A percentile compares a stretch with the other conserved stretches of the same genome.
These are phyloP conservation scores for Suhomyces guaymorum DNA, from an alignment of 1,139 yeast genomes.

Conservation along the genomic window DNA sequence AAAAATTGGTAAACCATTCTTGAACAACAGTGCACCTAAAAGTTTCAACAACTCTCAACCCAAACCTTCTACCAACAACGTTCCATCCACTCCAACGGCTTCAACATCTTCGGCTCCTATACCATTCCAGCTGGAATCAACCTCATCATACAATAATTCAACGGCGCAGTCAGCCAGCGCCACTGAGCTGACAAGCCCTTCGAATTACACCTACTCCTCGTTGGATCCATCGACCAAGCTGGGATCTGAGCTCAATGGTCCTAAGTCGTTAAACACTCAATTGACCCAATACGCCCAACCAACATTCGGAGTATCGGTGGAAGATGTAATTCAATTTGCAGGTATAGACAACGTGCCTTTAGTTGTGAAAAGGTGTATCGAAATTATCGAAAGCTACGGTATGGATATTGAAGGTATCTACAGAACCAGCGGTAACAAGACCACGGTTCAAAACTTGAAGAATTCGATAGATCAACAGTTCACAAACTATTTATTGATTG, in stretches of 20 bases:
- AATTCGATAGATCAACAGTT: conserved; percentile 80
- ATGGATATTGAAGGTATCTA: conserved; percentile 86
- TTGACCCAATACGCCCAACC: conserved; percentile 42
- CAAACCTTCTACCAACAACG: conserved; percentile 1
- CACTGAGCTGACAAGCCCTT: conserved; percentile 2
- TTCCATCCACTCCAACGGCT: not conserved
- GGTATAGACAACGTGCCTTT: conserved; percentile 87
- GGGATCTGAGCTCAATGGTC: conserved; percentile 39
- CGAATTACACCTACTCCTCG: conserved; percentile 23
- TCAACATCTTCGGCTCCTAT: too few relatives aligned
- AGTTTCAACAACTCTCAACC: conserved; percentile 15
- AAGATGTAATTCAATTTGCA: conserved; percentile 72
- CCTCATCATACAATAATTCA: not conserved
- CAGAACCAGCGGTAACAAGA: conserved; percentile 77
- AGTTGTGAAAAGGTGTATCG: conserved; percentile 86
- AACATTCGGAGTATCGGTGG: conserved; percentile 81
- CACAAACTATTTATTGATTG: conserved; percentile 52
- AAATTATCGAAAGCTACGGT: conserved; percentile 82
- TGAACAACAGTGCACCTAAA: conserved; percentile 24
- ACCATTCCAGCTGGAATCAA: not conserved
- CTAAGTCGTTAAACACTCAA: conserved; percentile 36
- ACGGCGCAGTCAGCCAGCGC: conserved; percentile 5
- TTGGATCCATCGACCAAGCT: conserved; percentile 41
- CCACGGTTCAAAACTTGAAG: conserved; percentile 70
- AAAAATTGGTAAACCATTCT: conserved; percentile 39